Percentiles rank a stretch among this genome's conserved stretches.
Evolutionary conservation across 2,329 filamentous ascomycete species (phyloP).

Genomic region (Lecanosticta acicola): DNA sequence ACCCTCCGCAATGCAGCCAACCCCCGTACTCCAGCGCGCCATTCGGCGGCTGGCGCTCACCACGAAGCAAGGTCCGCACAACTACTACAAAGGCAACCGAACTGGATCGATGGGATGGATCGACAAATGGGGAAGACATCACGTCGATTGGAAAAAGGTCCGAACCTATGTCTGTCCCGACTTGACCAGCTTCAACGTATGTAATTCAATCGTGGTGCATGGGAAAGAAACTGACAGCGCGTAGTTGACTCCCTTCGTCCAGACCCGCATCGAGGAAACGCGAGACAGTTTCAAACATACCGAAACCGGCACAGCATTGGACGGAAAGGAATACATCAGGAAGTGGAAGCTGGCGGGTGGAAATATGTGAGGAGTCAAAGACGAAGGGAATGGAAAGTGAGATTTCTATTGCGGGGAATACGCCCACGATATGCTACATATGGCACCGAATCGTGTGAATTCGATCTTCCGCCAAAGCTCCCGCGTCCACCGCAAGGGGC

Average conservation of each 20-base stretch:
- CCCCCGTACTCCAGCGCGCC: conserved; percentile 59
- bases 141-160: conserved; percentile 80
- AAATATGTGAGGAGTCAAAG: conserved; percentile 20
- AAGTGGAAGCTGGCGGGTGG: conserved; percentile 33
- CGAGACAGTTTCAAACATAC: conserved; percentile 47
- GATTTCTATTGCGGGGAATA: no score
- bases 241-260: conserved; percentile 76
- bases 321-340: conserved; percentile 31
- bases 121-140: conserved; percentile 76
- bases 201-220: conserved; percentile 5
- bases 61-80: conserved; percentile 86
- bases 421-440: no score
- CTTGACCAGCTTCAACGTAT: conserved; percentile 66
- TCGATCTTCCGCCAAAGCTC: no score
- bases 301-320: conserved; percentile 23
- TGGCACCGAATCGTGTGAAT: no score
- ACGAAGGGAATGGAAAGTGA: not conserved
- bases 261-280: conserved; percentile 50
- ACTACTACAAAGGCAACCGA: conserved; percentile 95
- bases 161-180: conserved; percentile 81
- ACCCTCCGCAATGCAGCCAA: conserved; percentile 49
- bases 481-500: no score
- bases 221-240: conserved; percentile 6
- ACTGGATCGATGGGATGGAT: conserved; percentile 82
- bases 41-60: conserved; percentile 75